Evolutionary conservation across 352 stramenopile genomes (phyloP), one percentile per base, ranked within the genome.

Genomic region (Phytophthora citrophthora): DNA sequence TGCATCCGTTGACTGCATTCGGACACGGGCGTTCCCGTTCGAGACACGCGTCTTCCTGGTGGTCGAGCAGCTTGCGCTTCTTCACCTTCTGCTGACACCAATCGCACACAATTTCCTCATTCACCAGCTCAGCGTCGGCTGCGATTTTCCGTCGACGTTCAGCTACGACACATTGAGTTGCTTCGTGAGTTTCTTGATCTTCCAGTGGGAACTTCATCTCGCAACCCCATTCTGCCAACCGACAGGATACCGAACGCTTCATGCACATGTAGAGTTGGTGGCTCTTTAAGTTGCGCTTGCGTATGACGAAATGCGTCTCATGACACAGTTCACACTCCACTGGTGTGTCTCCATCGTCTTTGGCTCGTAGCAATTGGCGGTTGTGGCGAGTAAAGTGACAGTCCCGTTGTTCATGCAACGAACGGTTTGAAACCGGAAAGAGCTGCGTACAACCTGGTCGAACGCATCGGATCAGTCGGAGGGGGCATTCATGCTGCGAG

Each of bases 21-120:
- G 79, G 81, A 62, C 85, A 93, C 32, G 77, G 83, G 3, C 83
- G 81, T 57, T 94, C 85, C 4, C 86, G 79, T 54, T 81, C 74
- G 6, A 57, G 57, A 44, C 86, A 94, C 31, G 87, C 76, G n/a
- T 94, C 81, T 73, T 94, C 83, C 49, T 94, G 84, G 63, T 94
- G 86, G 49, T 91, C 78, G 3, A 90, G 63, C 16, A 94, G 43
- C 11, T 81, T 72, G 0, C 83, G 80, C 65, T 94, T 91, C 46
- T 87, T 86, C 5, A 92, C 78, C 6, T 7, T 54, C 47, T 81
- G 61, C 13, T 78, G 53, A 38, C 85, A 92, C 86, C 86, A 94
- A 15, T 92, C 86, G 39, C 86, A 92, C 13, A 61, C 43, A 11
- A 60, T 77, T 34, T 79, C 47, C 27, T 89, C 76, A 36, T 92